Base-by-base conservation (phyloP, 352 stramenopile genomes). In the Pythium vanterpoolii region DNA sequence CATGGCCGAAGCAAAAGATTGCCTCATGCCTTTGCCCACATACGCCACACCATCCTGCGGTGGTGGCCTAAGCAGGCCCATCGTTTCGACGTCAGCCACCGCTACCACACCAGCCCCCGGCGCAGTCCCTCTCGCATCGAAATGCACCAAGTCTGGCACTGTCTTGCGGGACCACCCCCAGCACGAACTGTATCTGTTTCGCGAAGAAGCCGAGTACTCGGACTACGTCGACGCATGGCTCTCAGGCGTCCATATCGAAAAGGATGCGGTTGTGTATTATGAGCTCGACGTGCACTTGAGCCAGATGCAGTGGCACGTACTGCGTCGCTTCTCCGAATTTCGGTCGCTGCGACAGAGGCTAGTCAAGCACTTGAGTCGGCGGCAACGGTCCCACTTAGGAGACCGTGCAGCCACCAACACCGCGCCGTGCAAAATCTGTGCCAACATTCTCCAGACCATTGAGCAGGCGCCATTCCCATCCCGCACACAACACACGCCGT, bases 131-230 rank as follows among this genome's bases (percentile, higher is more conserved):
- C 13, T 24, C 14, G 44, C n/a, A 21, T 21, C 46, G 13, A 26
- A 51, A 45, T 30, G 43, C 10, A 28, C n/a, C 16, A 54, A 42
- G 36, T 76, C 65, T 31, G 72, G 60, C 23, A 71, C 76, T 0
- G 51, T 80, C 24, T 23, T 78, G 2, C 48, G 82, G 19, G 68
- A 71, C 19, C 70, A 78, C 13, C 56, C 60, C 23, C 65, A 69
- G 23, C 62, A 77, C 4, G 68, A 84, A 13, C 66, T 89, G 2
- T 68, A 69, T 16, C 56, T 89, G 10, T 86, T 90, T 51, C 79
- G 77, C 2, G 79, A 90, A 36, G 77, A 91, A 53, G 80, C 83
- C 23, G 83, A 92, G 63, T 92, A 92, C 64, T 92, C 83, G 31
- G 83, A 92, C 54, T 90, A 92, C 68, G 57, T 92, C 46, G 68